phyloP scores from a whole-genome alignment of 495 filamentous ascomycete species.

The Chaetomium fimeti region DNA sequence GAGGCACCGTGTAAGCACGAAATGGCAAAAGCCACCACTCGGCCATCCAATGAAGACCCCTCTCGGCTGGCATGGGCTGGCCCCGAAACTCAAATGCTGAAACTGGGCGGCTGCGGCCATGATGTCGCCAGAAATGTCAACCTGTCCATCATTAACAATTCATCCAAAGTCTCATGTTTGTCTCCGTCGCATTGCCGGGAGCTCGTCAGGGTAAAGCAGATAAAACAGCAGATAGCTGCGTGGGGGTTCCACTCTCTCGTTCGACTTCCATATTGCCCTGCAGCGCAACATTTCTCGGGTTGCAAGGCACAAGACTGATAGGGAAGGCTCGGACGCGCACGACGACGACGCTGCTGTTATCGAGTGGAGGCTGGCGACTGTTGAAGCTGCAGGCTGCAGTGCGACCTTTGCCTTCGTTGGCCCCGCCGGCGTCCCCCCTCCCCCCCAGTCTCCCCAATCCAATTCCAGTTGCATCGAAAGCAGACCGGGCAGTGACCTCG shows the following conservation, averaged over 20 bases:
- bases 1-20: neutral
- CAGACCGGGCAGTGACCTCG: slow-evolving; percentile 25
- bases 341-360: slow-evolving; percentile 12
- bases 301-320: neutral
- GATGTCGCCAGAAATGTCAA: slow-evolving; percentile 17
- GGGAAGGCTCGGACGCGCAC: neutral
- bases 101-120: slow-evolving; percentile 18
- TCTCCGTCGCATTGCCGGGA: slow-evolving; percentile 25
- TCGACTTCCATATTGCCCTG: slow-evolving; percentile 7
- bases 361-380: slow-evolving; percentile 21
- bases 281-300: slow-evolving; percentile 19
- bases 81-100: slow-evolving; percentile 23
- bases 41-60: slow-evolving; percentile 20
- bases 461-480: slow-evolving; percentile 19
- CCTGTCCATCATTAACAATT: neutral
- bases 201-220: slow-evolving; percentile 26
- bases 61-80: slow-evolving; percentile 5
- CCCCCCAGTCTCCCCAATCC: slow-evolving; percentile 16
- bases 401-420: slow-evolving; percentile 15
- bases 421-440: too few species aligned
- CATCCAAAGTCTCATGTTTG: neutral
- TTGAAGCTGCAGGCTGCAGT: slow-evolving; percentile 25
- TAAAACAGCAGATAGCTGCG: slow-evolving; percentile 10
- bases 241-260: slow-evolving; percentile 3
- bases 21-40: neutral